Percentiles rank a stretch among this genome's conserved stretches.
These are phyloP conservation scores for Ambispora gerdemannii DNA, from an alignment of 192 early-diverging fungal genomes.

Conservation along the genomic window DNA sequence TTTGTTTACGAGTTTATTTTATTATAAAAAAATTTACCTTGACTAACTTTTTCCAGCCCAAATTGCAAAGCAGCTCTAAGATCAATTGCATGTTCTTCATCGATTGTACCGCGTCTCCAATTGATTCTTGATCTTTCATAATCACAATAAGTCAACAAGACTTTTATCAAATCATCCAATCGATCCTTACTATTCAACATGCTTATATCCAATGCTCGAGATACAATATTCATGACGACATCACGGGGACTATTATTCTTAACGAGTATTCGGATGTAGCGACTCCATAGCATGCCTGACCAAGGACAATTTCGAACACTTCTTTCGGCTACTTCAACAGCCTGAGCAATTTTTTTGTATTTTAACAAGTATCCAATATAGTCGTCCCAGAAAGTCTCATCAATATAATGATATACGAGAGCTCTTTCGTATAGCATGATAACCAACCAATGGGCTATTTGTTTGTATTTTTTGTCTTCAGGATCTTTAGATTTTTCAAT, in stretches of 20 bases:
- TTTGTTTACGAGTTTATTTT: not conserved
- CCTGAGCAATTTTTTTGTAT: conserved; percentile 6
- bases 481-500: too few relatives aligned
- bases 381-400: conserved; percentile 61
- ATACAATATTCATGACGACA: conserved; percentile 15
- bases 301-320: conserved; percentile 71
- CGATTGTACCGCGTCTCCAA: conserved; percentile 16
- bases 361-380: conserved; percentile 60
- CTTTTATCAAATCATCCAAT: conserved; percentile 40
- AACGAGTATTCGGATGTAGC: conserved; percentile 7
- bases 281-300: conserved; percentile 62
- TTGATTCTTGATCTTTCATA: conserved; percentile 37
- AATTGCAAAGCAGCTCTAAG: conserved; percentile 35
- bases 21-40: conserved; percentile 28
- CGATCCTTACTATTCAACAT: conserved; percentile 29
- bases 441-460: too few relatives aligned
- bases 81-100: conserved; percentile 27
- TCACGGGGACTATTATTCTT: not conserved
- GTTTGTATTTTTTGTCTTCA: too few relatives aligned
- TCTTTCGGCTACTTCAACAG: conserved; percentile 42
- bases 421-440: conserved; percentile 67
- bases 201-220: conserved; percentile 31
- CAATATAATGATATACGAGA: conserved; percentile 56
- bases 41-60: conserved; percentile 23
- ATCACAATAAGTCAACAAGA: conserved; percentile 38